Evolutionary conservation across 2,329 filamentous ascomycete genomes (phyloP).

Genomic region (Fusarium coffeatum): DNA sequence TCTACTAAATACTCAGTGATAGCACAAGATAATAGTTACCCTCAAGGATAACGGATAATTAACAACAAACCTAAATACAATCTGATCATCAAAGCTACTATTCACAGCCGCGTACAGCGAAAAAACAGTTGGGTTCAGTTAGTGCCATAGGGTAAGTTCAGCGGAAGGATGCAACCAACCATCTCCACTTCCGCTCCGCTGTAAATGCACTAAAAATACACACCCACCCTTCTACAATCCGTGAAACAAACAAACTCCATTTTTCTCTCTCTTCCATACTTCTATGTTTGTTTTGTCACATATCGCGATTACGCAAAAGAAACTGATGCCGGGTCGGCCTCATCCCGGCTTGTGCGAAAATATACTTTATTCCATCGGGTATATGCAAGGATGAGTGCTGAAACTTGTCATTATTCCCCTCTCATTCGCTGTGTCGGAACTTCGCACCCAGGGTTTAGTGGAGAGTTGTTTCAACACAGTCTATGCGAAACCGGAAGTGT

Average conservation of each 20-base stretch:
- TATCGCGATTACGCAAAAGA: neutral
- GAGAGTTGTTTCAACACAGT: neutral
- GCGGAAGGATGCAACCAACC: accelerated
- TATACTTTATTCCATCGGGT: neutral
- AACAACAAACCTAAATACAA: no score
- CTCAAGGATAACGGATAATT: accelerated
- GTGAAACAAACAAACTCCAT: neutral
- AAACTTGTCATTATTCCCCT: neutral
- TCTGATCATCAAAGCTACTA: no score
- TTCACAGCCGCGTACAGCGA: no score
- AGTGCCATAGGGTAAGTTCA: neutral
- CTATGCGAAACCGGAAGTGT: neutral
- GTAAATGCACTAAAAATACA: neutral
- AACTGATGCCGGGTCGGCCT: neutral
- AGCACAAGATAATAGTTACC: no score
- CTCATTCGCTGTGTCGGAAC: neutral
- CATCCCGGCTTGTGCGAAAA: neutral
- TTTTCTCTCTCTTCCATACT: no score
- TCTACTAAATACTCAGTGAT: no score
- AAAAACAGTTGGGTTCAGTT: no score
- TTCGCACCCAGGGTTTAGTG: neutral
- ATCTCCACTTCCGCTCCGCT: neutral
- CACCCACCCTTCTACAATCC: neutral
- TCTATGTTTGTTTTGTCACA: neutral
- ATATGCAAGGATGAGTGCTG: neutral